phyloP scores from a whole-genome alignment of 129 eudicot genomes.

The Tagetes patula region DNA sequence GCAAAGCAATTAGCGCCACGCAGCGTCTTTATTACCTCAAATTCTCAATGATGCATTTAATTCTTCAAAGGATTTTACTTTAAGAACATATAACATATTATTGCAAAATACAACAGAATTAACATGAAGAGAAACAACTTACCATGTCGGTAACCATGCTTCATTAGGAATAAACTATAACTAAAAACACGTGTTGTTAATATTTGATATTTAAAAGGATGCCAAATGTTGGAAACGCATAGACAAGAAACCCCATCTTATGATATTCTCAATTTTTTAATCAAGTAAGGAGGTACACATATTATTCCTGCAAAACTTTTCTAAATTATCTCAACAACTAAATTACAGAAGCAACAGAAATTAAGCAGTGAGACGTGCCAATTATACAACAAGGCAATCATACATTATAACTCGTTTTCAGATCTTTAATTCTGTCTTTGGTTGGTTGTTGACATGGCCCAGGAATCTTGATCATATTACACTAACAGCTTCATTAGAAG shows the following conservation, averaged over 20 bases:
- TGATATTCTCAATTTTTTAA: constrained; percentile 49
- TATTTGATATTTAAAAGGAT: constrained; percentile 43
- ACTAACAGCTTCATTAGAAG: constrained; percentile 16
- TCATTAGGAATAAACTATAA: constrained; percentile 18
- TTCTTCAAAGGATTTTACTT: neutral
- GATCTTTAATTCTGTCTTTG: constrained; percentile 32
- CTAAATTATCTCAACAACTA: constrained; percentile 53
- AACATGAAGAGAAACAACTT: constrained; percentile 11
- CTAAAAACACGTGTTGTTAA: constrained; percentile 41
- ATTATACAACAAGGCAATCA: constrained; percentile 79
- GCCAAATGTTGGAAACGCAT: constrained; percentile 48
- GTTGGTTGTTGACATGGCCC: constrained; percentile 48
- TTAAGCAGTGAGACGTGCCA: constrained; percentile 44
- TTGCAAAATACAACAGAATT: constrained; percentile 12
- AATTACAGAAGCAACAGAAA: constrained; percentile 57
- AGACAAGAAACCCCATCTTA: constrained; percentile 52
- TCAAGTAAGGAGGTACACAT: constrained; percentile 56
- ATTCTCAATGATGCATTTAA: neutral
- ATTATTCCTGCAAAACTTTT: constrained; percentile 89
- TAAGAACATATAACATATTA: constrained; percentile 6
- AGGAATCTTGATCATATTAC: constrained; percentile 20
- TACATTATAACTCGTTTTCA: constrained; percentile 30
- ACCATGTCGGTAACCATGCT: constrained; percentile 9
- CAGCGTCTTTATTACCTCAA: neutral
- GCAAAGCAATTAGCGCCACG: neutral